These are phyloP conservation scores for Wickerhamiella domercqiae DNA, from an alignment of 805 yeast genomes.

Conservation along the genomic window DNA sequence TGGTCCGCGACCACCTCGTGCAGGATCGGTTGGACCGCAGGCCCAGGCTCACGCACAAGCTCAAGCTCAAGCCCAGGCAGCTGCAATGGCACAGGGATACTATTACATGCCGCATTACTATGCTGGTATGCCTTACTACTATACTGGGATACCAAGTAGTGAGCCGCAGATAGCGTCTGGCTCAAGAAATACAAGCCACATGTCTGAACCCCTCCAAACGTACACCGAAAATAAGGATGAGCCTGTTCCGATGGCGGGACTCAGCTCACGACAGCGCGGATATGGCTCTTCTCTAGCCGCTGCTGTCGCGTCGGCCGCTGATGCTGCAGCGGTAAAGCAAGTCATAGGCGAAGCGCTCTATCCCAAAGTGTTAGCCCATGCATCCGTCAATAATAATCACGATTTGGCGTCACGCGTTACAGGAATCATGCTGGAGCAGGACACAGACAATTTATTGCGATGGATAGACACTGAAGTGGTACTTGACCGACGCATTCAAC, in stretches of 20 bases:
- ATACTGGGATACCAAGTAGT: no score
- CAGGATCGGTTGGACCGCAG: background rate
- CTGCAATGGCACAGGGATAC: background rate
- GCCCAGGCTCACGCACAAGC: background rate
- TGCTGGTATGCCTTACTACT: background rate
- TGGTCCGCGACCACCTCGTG: background rate
- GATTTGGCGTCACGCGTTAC: conserved; percentile 85
- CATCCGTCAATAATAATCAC: conserved; percentile 64
- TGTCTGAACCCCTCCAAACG: conserved; percentile 1
- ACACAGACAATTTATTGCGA: conserved; percentile 66
- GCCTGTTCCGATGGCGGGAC: background rate
- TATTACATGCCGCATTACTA: conserved; percentile 1
- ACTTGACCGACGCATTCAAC: conserved; percentile 72
- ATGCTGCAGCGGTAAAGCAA: conserved; percentile 20
- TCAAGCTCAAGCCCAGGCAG: background rate
- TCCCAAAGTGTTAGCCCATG: conserved; percentile 66
- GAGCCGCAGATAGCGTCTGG: background rate
- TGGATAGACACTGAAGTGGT: conserved; percentile 73
- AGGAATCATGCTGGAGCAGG: conserved; percentile 89
- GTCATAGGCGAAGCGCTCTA: conserved; percentile 78
- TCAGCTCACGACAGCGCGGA: conserved; percentile 8
- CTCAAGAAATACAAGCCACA: background rate
- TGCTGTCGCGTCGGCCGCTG: conserved; percentile 32
- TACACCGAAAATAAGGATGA: background rate
- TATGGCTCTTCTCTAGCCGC: conserved; percentile 36